Percentiles rank a stretch among this genome's conserved stretches.
Conservation (phyloP, 371 early-diverging fungal genomes). For the Mortierella polycephala region DNA sequence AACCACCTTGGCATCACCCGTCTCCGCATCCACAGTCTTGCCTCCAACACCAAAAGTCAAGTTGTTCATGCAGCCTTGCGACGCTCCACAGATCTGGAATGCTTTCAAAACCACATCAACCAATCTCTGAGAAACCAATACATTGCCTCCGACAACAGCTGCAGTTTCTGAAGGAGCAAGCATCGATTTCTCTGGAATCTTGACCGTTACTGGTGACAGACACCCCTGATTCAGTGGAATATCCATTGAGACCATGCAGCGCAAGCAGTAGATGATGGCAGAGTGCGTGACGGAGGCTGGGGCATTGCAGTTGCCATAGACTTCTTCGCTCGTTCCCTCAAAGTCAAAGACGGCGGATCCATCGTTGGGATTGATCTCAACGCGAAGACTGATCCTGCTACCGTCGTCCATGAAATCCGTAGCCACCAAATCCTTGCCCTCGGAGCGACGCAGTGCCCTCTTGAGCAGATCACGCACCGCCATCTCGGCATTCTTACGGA, state of each 20-base stretch:
- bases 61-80: slow-evolving; percentile 97
- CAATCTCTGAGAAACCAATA: slow-evolving; percentile 92
- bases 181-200: slow-evolving; percentile 81
- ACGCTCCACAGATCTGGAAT: slow-evolving; percentile 92
- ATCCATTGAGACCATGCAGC: slow-evolving; percentile 87
- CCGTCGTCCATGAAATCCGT: slow-evolving; percentile 96
- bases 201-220: slow-evolving; percentile 82
- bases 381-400: slow-evolving; percentile 77
- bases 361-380: slow-evolving; percentile 77
- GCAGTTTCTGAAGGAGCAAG: slow-evolving; percentile 83
- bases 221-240: slow-evolving; percentile 98
- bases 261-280: slow-evolving; percentile 94
- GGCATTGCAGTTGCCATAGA: slow-evolving; percentile 71
- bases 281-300: slow-evolving; percentile 76
- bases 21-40: slow-evolving; percentile 61
- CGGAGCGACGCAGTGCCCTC: slow-evolving; percentile 59
- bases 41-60: slow-evolving; percentile 91
- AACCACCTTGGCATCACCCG: slow-evolving; percentile 53
- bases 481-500: slow-evolving; percentile 86
- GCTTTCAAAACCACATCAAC: slow-evolving; percentile 93
- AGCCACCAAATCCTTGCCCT: slow-evolving; percentile 67
- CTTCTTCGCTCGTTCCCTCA: slow-evolving; percentile 88
- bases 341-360: slow-evolving; percentile 94
- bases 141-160: slow-evolving; percentile 98
- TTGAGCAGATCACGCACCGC: slow-evolving; percentile 86